phyloP scores from a whole-genome alignment of 176 grass and related monocot species.

The Microstegium vimineum region DNA sequence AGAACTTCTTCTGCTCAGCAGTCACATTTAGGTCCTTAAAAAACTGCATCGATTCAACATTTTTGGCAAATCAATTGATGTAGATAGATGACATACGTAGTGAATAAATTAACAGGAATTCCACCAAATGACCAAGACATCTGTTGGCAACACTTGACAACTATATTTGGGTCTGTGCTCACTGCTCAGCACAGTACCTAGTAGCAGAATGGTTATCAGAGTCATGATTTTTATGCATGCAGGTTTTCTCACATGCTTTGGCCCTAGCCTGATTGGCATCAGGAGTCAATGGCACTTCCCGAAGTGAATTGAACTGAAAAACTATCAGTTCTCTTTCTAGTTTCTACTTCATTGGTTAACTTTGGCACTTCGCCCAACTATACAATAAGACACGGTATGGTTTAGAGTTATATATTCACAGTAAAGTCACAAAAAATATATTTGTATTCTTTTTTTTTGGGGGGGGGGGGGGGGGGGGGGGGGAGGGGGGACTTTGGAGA shows the following conservation, averaged over 20 bases:
- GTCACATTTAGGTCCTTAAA: constrained; percentile 84
- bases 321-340: background rate
- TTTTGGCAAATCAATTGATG: background rate
- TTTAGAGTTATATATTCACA: constrained; percentile 6
- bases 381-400: background rate
- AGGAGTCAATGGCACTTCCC: background rate
- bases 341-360: background rate
- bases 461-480: no score
- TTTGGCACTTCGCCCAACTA: background rate
- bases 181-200: background rate
- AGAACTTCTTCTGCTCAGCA: constrained; percentile 91
- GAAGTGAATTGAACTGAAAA: constrained; percentile 13
- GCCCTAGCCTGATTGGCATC: background rate
- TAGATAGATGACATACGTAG: background rate
- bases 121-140: constrained; percentile 9
- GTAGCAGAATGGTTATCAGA: background rate
- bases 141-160: background rate
- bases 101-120: background rate
- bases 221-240: background rate
- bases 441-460: constrained; percentile 6
- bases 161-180: background rate
- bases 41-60: constrained; percentile 60
- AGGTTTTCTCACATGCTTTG: background rate
- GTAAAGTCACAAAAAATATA: background rate
- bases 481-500: background rate